Conservation (phyloP, 2,329 filamentous ascomycete genomes). For the Talaromyces piceae region DNA sequence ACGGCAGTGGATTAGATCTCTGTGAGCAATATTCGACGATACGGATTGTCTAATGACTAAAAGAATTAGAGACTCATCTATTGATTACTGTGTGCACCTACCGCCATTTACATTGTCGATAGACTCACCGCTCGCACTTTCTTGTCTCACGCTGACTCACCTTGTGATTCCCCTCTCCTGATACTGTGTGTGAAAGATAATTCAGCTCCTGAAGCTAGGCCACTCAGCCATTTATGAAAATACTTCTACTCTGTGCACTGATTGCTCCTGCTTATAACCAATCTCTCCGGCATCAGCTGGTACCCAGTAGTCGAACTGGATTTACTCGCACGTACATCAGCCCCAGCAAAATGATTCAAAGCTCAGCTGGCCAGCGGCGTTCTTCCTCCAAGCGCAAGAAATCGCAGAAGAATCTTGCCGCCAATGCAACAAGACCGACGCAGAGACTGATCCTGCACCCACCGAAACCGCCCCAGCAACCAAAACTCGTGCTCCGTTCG, state of each 20-base stretch:
- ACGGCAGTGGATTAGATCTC: neutral
- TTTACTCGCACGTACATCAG: neutral
- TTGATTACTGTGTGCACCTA: neutral
- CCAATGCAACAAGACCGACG: conserved; percentile 2
- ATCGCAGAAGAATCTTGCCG: conserved; percentile 1
- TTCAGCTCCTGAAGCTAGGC: neutral
- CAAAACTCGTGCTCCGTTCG: neutral
- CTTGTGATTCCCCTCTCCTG: neutral
- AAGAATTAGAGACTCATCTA: neutral
- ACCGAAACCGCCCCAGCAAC: conserved; percentile 8
- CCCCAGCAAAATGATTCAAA: conserved; percentile 2
- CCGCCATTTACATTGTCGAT: neutral
- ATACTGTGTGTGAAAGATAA: neutral
- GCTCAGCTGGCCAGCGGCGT: conserved; percentile 1
- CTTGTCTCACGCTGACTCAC: neutral
- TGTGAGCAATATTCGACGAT: neutral
- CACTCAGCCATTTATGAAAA: neutral
- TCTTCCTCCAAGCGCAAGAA: conserved; percentile 6
- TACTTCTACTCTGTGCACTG: neutral
- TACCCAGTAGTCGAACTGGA: neutral
- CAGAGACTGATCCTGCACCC: conserved; percentile 6
- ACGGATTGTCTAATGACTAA: neutral
- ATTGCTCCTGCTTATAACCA: neutral
- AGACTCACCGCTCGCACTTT: neutral
- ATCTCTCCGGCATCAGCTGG: neutral